Base-by-base conservation (phyloP, 495 filamentous ascomycete species). In the Neohortaea acidophila region DNA sequence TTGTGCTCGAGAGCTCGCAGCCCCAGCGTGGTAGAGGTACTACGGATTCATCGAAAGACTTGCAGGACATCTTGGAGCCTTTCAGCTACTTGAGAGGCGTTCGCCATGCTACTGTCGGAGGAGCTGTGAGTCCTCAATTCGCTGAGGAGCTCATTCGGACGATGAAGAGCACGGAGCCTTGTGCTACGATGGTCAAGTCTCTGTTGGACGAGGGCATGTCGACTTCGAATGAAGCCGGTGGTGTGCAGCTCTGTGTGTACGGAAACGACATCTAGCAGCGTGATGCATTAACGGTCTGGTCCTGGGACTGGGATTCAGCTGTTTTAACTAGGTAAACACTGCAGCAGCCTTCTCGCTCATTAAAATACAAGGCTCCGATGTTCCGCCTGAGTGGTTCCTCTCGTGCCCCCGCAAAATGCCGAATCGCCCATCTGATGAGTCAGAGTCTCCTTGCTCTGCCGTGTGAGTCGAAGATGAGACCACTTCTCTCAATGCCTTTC, bases 61-160 rank as follows among this genome's bases (percentile, higher is more conserved):
- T 50, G 20, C 38, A 45, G 12, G 27, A 36, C 2, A 44, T 51
- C 21, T 32, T 51, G 1, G 27, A 43, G 39, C 48, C 48, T 15
- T 51, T 51, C 19, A 12, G 32, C 18, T 21, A 39, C 18, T 21
- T 51, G 17, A 18, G 30, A 9, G 48, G 43, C 6, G 48, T 51
- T 1, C 20, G 44, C 4, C 36, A 47, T 12, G 48, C 24, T n/a
- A 36, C 9, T 12, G 21, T 51, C 21, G 37, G 8, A 10, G 48
- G 48, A 13, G 38, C 43, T 6, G 48, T 51, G 14, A 43, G 21
- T n/a, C 12, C 9, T 1, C 20, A 21, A 1, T 39, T 43, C 24
- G 48, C 43, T 8, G 14, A 34, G 7, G n/a, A 29, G 12, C 26
- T 51, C 13, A 30, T 20, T n/a, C 13, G 20, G 1, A 29, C 19